These are phyloP conservation scores for Penicillium sp. DNA, from an alignment of 2,329 filamentous ascomycete species.

Conservation along the genomic window DNA sequence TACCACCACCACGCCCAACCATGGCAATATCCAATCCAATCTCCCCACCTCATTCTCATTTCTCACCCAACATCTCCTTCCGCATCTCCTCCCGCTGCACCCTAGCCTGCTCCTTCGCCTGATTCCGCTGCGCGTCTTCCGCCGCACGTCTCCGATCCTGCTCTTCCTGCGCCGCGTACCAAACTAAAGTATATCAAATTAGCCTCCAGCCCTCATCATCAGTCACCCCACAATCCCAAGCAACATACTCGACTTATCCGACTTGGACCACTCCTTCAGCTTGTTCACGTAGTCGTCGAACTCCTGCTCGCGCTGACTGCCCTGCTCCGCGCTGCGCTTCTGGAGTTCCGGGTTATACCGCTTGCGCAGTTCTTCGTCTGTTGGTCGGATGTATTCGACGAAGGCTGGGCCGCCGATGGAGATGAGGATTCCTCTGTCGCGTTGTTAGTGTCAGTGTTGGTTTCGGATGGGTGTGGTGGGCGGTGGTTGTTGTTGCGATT, in stretches of 20 bases:
- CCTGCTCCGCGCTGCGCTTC: constrained; percentile 79
- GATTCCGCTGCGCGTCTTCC: constrained; percentile 26
- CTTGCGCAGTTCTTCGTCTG: constrained; percentile 88
- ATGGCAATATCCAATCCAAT: too few species aligned
- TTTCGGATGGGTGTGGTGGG: not conserved
- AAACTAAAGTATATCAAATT: constrained; percentile 34
- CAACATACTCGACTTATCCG: constrained; percentile 79
- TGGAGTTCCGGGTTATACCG: constrained; percentile 95
- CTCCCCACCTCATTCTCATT: too few species aligned
- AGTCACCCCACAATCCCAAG: too few species aligned
- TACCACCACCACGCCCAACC: too few species aligned
- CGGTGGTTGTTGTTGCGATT: not conserved
- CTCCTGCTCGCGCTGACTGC: constrained; percentile 76
- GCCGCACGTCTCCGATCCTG: constrained; percentile 34
- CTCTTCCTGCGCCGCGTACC: constrained; percentile 45
- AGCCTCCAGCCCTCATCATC: not conserved
- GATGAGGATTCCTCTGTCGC: constrained; percentile 67
- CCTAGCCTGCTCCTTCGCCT: constrained; percentile 37
- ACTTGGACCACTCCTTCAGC: constrained; percentile 88
- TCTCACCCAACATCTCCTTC: constrained; percentile 42
- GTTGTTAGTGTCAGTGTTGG: constrained; percentile 5
- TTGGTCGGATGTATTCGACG: constrained; percentile 72
- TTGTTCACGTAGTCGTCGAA: constrained; percentile 85
- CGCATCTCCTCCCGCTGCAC: constrained; percentile 45
- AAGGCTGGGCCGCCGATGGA: constrained; percentile 85